A percentile compares a stretch with the other conserved stretches of the same genome.
Conservation (phyloP, 768 basidiomycete species). For the Trametes cubensis region DNA sequence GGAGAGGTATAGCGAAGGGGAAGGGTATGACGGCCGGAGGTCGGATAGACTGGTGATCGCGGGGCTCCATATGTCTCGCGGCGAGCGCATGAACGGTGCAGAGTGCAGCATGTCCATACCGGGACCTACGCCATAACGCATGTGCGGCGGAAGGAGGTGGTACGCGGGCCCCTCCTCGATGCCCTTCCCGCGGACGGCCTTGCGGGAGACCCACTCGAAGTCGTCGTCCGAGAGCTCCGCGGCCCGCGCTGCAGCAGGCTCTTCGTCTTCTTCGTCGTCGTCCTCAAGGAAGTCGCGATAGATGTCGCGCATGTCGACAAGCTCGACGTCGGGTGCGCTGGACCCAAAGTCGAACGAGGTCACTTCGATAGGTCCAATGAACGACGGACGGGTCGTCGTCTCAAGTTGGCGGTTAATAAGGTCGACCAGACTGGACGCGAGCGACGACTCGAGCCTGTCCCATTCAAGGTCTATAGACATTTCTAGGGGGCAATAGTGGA, state of each 20-base stretch:
- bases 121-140: slow-evolving; percentile 64
- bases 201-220: slow-evolving; percentile 80
- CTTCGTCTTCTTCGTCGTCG: slow-evolving; percentile 49
- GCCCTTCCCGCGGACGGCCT: slow-evolving; percentile 54
- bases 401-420: slow-evolving; percentile 80
- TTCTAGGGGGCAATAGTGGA: neutral
- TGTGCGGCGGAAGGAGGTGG: slow-evolving; percentile 72
- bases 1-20: slow-evolving; percentile 31
- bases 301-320: slow-evolving; percentile 91
- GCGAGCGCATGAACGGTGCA: slow-evolving; percentile 50
- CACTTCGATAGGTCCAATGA: slow-evolving; percentile 90
- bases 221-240: slow-evolving; percentile 68
- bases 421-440: slow-evolving; percentile 69
- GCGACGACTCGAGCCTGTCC: slow-evolving; percentile 73
- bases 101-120: slow-evolving; percentile 59
- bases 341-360: slow-evolving; percentile 88
- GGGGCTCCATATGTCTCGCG: slow-evolving; percentile 45
- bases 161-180: slow-evolving; percentile 59
- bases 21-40: slow-evolving; percentile 32
- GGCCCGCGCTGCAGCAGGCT: slow-evolving; percentile 17
- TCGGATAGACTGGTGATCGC: slow-evolving; percentile 31
- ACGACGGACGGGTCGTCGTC: slow-evolving; percentile 78
- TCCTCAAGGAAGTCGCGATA: slow-evolving; percentile 93
- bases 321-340: slow-evolving; percentile 78
- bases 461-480: slow-evolving; percentile 99